Evolutionary conservation across 257 asterid genomes (phyloP), one percentile per base, ranked within the genome.

Genomic region (Dorcoceras hygrometricum): DNA sequence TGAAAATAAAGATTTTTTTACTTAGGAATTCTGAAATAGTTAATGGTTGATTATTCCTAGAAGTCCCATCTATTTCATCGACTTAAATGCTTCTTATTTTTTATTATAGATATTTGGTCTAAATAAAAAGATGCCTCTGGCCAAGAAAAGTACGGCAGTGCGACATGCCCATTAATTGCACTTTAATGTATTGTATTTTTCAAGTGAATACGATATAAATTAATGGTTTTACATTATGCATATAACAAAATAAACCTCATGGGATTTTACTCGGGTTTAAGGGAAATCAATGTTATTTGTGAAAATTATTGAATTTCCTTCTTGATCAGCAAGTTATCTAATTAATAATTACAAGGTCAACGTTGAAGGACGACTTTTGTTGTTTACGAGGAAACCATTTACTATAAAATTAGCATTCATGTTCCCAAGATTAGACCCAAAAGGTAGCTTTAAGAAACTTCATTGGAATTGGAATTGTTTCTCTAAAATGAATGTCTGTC

Each of bases 341-440:
- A 16, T 46, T 46, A n/a, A n/a, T n/a, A n/a, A 16, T 46, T 46
- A 48, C 32, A 46, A 64, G 39, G 25, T 62, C 20, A 20, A 48
- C 22, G 62, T 48, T 53, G 19, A 34, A 62, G 27, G 50, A 66
- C 57, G 39, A 65, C 48, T 29, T 39, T 63, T 68, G 77, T 20
- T 65, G 22, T 8, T 60, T 57, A 61, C 65, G 67, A 62, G 63
- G 31, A 18, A 22, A 59, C 24, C 24, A 27, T 27, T 20, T 59
- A 27, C 6, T 29, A 8, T 8, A 4, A 1, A 20, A n/a, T 36
- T 18, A 46, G 4, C 20, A 16, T 46, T 46, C 20, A 46, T 18
- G 20, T 46, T 46, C 54, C 20, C 54, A 39, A 39, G 19, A 14
- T 39, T 14, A 39, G 19, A 46, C 54, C 22, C 18, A 46, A 46